Evolutionary conservation across 139 green algal species (phyloP).

Genomic region (Tetradesmus lagerheimii): DNA sequence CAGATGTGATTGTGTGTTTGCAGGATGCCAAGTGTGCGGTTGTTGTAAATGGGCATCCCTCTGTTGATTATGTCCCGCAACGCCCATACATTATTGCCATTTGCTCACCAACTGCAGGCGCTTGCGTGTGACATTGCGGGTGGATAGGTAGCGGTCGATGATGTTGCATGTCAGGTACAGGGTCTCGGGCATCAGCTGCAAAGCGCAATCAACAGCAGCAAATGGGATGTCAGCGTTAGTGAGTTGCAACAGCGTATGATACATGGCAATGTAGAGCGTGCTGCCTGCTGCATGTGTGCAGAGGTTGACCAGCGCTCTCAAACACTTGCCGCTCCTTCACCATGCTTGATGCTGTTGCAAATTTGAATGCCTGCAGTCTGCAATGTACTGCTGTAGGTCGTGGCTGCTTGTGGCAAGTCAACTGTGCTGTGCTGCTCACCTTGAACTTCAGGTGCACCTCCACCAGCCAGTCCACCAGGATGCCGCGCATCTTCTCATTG

Average conservation of each 20-base stretch:
- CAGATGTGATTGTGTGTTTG: too few species aligned
- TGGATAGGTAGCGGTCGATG: slow-evolving; percentile 91
- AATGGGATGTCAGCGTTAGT: not conserved
- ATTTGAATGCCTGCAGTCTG: too few species aligned
- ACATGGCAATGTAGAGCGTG: not conserved
- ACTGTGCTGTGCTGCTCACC: slow-evolving; percentile 54
- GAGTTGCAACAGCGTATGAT: not conserved
- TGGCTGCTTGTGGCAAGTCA: not conserved
- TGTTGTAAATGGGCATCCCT: too few species aligned
- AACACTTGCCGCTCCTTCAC: not conserved
- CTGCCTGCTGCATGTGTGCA: not conserved
- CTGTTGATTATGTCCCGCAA: too few species aligned
- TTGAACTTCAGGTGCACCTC: slow-evolving; percentile 98
- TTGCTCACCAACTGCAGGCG: slow-evolving; percentile 89
- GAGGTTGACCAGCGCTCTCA: not conserved
- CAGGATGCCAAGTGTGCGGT: too few species aligned
- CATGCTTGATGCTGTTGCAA: not conserved
- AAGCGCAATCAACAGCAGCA: not conserved
- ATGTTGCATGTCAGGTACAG: slow-evolving; percentile 92
- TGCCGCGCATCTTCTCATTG: slow-evolving; percentile 90
- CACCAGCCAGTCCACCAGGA: slow-evolving; percentile 96
- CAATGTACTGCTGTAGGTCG: not conserved
- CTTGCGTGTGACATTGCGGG: slow-evolving; percentile 81
- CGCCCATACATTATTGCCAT: not conserved
- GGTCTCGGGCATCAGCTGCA: slow-evolving; percentile 93